A percentile compares a stretch with the other conserved stretches of the same genome.
Evolutionary conservation across 2,329 filamentous ascomycete species (phyloP).

Genomic region (Ophiocordyceps australis): DNA sequence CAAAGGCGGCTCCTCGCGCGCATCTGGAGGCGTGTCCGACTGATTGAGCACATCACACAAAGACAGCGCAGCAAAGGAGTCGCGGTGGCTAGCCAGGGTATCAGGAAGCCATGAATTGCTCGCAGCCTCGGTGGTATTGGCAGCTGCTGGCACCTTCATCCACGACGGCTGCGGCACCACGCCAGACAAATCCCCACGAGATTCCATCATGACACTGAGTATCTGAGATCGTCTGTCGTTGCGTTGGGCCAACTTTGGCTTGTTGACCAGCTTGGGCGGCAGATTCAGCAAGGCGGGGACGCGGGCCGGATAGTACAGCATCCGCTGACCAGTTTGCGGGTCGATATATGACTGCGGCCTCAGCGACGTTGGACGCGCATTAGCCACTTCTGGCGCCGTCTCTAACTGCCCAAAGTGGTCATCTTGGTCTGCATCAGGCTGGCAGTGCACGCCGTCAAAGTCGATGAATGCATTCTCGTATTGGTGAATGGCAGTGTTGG

Average conservation of each 20-base stretch:
- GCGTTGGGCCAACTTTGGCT: slow-evolving; percentile 42
- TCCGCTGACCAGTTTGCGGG: slow-evolving; percentile 51
- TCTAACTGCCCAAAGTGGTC: slow-evolving; percentile 7
- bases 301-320: slow-evolving; percentile 91
- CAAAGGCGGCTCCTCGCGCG: slow-evolving; percentile 1
- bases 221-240: slow-evolving; percentile 60
- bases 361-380: slow-evolving; percentile 7
- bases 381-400: slow-evolving; percentile 6
- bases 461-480: slow-evolving; percentile 54
- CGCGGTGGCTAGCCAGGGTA: slow-evolving; percentile 19
- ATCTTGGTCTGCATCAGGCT: slow-evolving; percentile 28
- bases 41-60: slow-evolving; percentile 7
- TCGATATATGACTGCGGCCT: slow-evolving; percentile 41
- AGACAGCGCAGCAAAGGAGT: slow-evolving; percentile 14
- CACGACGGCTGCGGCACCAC: no score
- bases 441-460: slow-evolving; percentile 67
- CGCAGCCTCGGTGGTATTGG: slow-evolving; percentile 6
- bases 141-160: no score
- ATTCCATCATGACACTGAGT: slow-evolving; percentile 40
- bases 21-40: slow-evolving; percentile 5
- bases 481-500: slow-evolving; percentile 45
- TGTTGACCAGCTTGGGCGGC: slow-evolving; percentile 69
- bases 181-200: no score
- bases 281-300: slow-evolving; percentile 89
- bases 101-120: slow-evolving; percentile 26